These are phyloP conservation scores for Arthrocladium fulminans DNA, from an alignment of 2,329 filamentous ascomycete genomes.

Conservation along the genomic window DNA sequence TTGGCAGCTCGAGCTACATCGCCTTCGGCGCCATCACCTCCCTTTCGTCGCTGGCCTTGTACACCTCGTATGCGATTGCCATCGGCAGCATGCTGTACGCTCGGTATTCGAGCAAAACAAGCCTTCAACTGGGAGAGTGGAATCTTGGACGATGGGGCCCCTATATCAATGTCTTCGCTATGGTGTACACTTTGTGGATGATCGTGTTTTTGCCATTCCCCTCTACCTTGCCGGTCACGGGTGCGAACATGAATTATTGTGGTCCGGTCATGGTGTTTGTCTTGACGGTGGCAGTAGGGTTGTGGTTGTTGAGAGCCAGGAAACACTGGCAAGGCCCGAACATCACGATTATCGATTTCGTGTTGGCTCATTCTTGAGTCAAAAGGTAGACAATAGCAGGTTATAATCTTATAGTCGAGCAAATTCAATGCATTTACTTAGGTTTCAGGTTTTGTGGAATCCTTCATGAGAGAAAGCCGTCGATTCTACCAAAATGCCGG, in stretches of 20 bases:
- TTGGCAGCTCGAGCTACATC: slow-evolving; percentile 27
- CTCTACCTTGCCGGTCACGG: slow-evolving; percentile 26
- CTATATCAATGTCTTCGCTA: slow-evolving; percentile 28
- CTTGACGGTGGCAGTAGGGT: slow-evolving; percentile 9
- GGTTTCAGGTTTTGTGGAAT: too few species aligned
- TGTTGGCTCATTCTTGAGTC: neutral
- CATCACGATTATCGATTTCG: slow-evolving; percentile 4
- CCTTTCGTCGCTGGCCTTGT: slow-evolving; percentile 30
- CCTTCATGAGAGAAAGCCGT: too few species aligned
- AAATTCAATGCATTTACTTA: too few species aligned
- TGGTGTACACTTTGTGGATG: slow-evolving; percentile 19
- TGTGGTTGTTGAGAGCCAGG: slow-evolving; percentile 12
- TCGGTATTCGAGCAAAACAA: slow-evolving; percentile 23
- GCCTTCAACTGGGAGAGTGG: slow-evolving; percentile 25
- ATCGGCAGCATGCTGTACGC: slow-evolving; percentile 31
- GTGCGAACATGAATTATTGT: slow-evolving; percentile 31
- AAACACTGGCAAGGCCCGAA: slow-evolving; percentile 5
- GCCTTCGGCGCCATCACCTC: slow-evolving; percentile 34
- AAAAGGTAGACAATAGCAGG: too few species aligned
- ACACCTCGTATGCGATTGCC: slow-evolving; percentile 36
- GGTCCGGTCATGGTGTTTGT: slow-evolving; percentile 25
- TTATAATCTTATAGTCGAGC: too few species aligned
- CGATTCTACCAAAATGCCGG: too few species aligned
- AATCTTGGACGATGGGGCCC: slow-evolving; percentile 26
- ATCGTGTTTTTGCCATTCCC: slow-evolving; percentile 29